phyloP scores from a whole-genome alignment of 768 basidiomycete genomes.

The Naematelia aurantialba region DNA sequence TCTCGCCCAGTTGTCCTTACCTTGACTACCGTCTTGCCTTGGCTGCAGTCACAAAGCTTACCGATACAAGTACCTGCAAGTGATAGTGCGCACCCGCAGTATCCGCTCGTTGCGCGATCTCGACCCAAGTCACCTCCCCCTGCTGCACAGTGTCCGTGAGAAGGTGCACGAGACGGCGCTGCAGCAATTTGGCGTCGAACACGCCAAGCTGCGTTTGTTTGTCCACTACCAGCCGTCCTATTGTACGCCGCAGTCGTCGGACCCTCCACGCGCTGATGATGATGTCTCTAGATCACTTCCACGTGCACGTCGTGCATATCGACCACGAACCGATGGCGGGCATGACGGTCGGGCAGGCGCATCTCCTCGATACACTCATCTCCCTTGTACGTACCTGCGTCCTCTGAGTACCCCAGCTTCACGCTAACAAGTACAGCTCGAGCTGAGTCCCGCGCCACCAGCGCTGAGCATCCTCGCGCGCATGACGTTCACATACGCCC shows the following conservation, averaged over 20 bases:
- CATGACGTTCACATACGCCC: conserved; percentile 74
- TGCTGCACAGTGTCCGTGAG: conserved; percentile 65
- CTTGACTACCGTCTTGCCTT: no score
- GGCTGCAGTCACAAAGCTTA: no score
- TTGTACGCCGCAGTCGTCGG: conserved; percentile 59
- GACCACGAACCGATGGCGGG: conserved; percentile 64
- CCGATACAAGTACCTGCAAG: conserved; percentile 64
- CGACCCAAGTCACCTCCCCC: conserved; percentile 59
- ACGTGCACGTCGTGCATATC: conserved; percentile 84
- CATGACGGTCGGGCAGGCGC: conserved; percentile 83
- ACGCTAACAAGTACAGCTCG: conserved; percentile 57
- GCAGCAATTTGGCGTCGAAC: conserved; percentile 64
- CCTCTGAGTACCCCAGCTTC: not conserved
- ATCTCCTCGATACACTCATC: conserved; percentile 88
- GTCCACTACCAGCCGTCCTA: conserved; percentile 96
- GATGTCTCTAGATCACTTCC: conserved; percentile 71
- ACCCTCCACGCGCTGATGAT: not conserved
- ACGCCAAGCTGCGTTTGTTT: conserved; percentile 68
- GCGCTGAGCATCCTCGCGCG: conserved; percentile 61
- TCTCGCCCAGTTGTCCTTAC: not conserved
- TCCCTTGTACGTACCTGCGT: conserved; percentile 59
- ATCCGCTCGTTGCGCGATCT: conserved; percentile 77
- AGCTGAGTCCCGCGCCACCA: conserved; percentile 53
- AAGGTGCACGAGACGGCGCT: conserved; percentile 58
- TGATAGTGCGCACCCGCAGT: conserved; percentile 61